Percentiles rank a stretch among this genome's conserved stretches.
phyloP scores from a whole-genome alignment of 2,329 filamentous ascomycete species.

The Clathrospora elynae region DNA sequence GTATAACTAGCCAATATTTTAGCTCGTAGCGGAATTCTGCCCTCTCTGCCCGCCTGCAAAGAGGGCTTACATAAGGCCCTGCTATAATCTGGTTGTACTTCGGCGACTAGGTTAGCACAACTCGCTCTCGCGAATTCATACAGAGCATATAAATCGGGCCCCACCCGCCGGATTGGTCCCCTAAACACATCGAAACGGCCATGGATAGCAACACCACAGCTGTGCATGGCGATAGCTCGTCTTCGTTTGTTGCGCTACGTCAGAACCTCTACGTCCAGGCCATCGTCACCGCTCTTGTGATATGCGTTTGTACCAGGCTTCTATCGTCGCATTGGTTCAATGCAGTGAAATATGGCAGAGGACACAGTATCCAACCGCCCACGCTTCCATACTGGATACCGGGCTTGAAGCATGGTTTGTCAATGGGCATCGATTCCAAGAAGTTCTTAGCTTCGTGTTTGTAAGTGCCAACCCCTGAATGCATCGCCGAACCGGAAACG shows the following conservation, averaged over 20 bases:
- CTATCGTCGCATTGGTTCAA: slow-evolving; percentile 18
- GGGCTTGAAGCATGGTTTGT: slow-evolving; percentile 22
- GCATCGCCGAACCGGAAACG: no score
- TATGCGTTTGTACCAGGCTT: slow-evolving; percentile 20
- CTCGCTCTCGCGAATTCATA: no score
- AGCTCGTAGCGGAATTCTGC: no score
- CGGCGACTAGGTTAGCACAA: no score
- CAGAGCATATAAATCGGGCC: no score
- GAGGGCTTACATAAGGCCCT: no score
- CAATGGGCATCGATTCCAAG: slow-evolving; percentile 18
- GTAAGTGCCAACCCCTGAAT: slow-evolving; percentile 8
- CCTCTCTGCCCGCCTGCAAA: no score
- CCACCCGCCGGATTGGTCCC: no score
- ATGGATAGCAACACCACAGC: slow-evolving; percentile 8
- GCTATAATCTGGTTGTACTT: no score
- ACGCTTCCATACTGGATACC: slow-evolving; percentile 30
- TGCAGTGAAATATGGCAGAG: slow-evolving; percentile 13
- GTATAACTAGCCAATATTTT: no score
- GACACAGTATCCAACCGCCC: slow-evolving; percentile 14
- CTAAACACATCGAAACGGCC: no score
- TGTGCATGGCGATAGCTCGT: not conserved
- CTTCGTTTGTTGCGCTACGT: slow-evolving; percentile 1
- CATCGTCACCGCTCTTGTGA: slow-evolving; percentile 9
- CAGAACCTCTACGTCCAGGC: slow-evolving; percentile 6
- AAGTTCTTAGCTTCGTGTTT: slow-evolving; percentile 18